phyloP scores from a whole-genome alignment of 768 basidiomycete species.

The Macrolepiota dolichaula region DNA sequence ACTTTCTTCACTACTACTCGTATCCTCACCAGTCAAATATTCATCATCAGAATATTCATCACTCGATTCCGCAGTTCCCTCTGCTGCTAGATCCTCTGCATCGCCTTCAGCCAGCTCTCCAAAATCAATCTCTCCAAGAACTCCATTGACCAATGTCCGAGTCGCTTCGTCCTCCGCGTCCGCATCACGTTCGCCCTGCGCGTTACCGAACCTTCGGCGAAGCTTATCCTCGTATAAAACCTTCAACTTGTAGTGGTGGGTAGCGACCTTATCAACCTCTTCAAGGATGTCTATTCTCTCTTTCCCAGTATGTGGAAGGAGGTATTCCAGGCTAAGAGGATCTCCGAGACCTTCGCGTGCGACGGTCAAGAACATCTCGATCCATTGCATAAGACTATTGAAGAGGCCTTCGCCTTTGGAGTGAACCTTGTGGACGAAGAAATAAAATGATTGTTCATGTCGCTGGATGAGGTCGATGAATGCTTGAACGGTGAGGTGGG shows the following conservation, averaged over 20 bases:
- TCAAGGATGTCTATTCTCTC: constrained; percentile 74
- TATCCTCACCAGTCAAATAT: constrained; percentile 31
- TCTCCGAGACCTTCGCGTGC: constrained; percentile 85
- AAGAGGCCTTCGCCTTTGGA: constrained; percentile 94
- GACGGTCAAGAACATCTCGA: constrained; percentile 89
- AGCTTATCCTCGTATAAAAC: constrained; percentile 90
- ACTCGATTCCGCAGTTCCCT: constrained; percentile 54
- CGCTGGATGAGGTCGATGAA: constrained; percentile 93
- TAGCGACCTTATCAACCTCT: constrained; percentile 86
- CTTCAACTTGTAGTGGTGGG: constrained; percentile 95
- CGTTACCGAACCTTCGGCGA: constrained; percentile 75
- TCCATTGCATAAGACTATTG: constrained; percentile 93
- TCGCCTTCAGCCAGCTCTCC: constrained; percentile 77
- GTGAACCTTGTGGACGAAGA: constrained; percentile 98
- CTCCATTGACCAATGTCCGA: constrained; percentile 71
- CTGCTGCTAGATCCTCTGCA: constrained; percentile 76
- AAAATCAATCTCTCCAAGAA: constrained; percentile 80
- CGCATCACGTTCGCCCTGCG: constrained; percentile 41
- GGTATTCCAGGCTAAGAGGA: constrained; percentile 78
- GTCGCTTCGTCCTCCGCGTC: constrained; percentile 84
- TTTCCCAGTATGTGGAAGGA: constrained; percentile 78
- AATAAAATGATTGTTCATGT: constrained; percentile 95
- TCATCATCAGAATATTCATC: constrained; percentile 42
- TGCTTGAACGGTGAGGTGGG: constrained; percentile 81
- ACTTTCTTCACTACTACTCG: not conserved